Conservation (phyloP, 192 early-diverging fungal species). For the Coemansia sp. region DNA sequence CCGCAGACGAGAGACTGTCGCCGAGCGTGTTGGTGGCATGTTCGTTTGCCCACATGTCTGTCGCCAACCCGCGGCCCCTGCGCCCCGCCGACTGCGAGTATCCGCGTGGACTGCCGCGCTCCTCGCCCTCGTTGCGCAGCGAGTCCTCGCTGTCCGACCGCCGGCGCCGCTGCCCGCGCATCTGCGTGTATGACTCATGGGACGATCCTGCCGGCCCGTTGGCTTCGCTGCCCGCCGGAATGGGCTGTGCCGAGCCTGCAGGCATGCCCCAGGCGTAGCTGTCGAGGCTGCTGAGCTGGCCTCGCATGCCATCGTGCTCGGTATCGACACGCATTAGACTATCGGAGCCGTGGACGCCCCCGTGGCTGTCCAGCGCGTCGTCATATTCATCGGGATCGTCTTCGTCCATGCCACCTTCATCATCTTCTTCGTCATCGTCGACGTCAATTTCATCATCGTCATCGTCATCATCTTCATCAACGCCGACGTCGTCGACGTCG, state of each 20-base stretch:
- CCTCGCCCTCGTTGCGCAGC: conserved; percentile 41
- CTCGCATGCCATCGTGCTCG: neutral
- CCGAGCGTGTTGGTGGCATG: conserved; percentile 30
- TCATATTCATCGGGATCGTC: conserved; percentile 8
- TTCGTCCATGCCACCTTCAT: neutral
- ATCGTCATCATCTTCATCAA: conserved; percentile 5
- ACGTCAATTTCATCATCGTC: neutral
- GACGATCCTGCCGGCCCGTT: neutral
- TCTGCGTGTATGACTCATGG: neutral
- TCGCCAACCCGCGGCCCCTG: conserved; percentile 8
- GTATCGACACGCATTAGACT: neutral
- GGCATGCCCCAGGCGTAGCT: too few relatives aligned
- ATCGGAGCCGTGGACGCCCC: neutral
- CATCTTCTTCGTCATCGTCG: neutral
- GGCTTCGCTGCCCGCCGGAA: neutral
- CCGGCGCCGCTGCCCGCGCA: conserved; percentile 27
- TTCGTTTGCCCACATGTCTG: conserved; percentile 39
- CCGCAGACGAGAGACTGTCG: conserved; percentile 25
- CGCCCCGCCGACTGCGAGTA: conserved; percentile 12
- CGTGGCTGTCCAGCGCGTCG: neutral
- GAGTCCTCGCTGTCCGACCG: conserved; percentile 45
- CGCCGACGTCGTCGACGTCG: conserved; percentile 35
- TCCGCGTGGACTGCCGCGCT: conserved; percentile 47
- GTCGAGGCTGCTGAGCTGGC: too few relatives aligned
- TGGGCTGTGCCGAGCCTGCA: neutral